phyloP scores from a whole-genome alignment of 2,329 filamentous ascomycete species.

The Beauveria rudraprayagi region DNA sequence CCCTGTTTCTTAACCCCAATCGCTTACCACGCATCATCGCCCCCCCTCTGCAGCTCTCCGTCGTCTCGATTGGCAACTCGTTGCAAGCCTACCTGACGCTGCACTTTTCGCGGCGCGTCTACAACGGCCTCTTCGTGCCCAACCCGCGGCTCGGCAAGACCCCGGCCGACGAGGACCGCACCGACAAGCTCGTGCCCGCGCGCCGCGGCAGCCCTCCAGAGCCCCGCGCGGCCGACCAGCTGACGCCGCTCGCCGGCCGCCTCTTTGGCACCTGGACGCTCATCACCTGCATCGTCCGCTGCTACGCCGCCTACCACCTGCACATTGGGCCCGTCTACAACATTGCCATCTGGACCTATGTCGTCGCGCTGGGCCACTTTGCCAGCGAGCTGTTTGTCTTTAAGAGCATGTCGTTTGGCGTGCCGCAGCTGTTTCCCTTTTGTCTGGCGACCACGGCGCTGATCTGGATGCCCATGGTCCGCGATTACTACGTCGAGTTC shows the following conservation, averaged over 20 bases:
- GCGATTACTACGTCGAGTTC: conserved; percentile 56
- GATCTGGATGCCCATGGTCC: conserved; percentile 59
- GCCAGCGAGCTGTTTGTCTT: conserved; percentile 73
- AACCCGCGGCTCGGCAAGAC: conserved; percentile 37
- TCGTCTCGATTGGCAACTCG: conserved; percentile 77
- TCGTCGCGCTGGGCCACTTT: conserved; percentile 71
- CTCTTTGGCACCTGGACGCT: conserved; percentile 87
- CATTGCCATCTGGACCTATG: conserved; percentile 73
- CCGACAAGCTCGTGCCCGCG: conserved; percentile 11
- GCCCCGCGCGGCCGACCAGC: conserved; percentile 45
- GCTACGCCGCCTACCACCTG: conserved; percentile 81
- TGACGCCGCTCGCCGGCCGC: conserved; percentile 68
- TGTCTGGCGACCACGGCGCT: conserved; percentile 41
- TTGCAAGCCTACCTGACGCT: conserved; percentile 76
- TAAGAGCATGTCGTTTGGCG: conserved; percentile 60
- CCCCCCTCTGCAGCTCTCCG: conserved; percentile 54
- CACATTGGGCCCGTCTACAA: conserved; percentile 66
- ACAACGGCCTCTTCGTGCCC: conserved; percentile 56
- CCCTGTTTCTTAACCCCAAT: neutral
- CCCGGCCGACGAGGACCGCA: conserved; percentile 20
- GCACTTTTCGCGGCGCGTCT: conserved; percentile 78
- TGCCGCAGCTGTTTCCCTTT: conserved; percentile 49
- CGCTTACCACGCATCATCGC: neutral
- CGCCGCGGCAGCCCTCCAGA: conserved; percentile 22
- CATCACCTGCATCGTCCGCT: conserved; percentile 64